Base-by-base conservation (phyloP, 1,284 basidiomycete genomes). In the Naganishia albida region DNA sequence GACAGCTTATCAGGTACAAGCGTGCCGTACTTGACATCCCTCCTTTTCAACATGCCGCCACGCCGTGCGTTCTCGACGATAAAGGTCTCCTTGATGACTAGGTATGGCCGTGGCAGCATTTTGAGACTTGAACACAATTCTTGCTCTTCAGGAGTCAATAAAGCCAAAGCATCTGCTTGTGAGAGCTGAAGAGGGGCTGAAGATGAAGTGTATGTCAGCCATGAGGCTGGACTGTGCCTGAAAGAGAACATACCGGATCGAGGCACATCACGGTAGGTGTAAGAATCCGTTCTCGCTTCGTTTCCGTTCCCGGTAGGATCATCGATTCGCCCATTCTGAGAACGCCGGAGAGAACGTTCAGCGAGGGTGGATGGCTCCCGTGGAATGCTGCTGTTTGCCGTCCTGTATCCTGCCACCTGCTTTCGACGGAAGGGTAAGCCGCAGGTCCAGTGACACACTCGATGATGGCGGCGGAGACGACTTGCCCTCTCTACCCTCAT, bases 11-110 rank as follows among this genome's bases (percentile, higher is more conserved):
- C 7, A 18, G 34, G 10, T n/a, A 12, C 30, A 10, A 39, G 23
- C 20, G 46, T 7, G 8, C n/a, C 63, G 30, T 46, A 65, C 64
- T 73, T 72, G 28, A 91, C 91, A 77, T 94, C 91, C 63, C 91
- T 83, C 23, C 90, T 83, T 56, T 89, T 87, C 30, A 95, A 82
- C 76, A 89, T 88, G 15, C 92, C 93, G 38, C 89, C 88, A 64
- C 91, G 83, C n/a, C 91, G 84, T 7, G 90, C 90, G 73, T 92
- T 94, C 79, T 96, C 93, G 40, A 91, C 85, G 26, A 96, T 87
- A 50, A 95, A 85, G 8, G 88, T 89, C 78, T 95, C 91, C 76
- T 96, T 96, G 80, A 96, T 90, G 65, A 88, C 85, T 52, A 96
- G 85, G 77, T 94, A 97, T 1, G 93, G 91, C 72, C 91, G 91